Evolutionary conservation across 2,329 filamentous ascomycete genomes (phyloP).

Genomic region (Neofusicoccum kwambonambiense): DNA sequence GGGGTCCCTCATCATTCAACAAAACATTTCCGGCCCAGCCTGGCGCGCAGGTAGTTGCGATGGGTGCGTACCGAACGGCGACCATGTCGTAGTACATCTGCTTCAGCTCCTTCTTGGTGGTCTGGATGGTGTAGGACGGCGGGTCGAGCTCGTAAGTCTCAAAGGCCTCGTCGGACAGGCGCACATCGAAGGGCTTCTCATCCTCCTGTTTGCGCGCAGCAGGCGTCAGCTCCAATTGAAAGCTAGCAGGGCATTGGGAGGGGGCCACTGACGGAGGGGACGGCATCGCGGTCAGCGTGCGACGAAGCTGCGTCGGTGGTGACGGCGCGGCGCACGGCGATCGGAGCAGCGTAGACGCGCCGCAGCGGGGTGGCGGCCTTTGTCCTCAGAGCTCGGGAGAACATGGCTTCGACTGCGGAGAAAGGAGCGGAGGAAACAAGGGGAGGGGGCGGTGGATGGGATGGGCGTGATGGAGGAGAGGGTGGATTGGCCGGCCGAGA

Average conservation of each 20-base stretch:
- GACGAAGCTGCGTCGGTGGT: slow-evolving; percentile 94
- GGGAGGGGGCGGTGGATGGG: slow-evolving; percentile 13
- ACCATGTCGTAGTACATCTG: slow-evolving; percentile 99
- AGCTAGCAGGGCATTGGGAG: neutral
- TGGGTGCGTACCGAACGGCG: slow-evolving; percentile 69
- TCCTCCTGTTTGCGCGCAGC: slow-evolving; percentile 63
- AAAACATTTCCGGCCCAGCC: neutral
- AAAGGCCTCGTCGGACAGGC: slow-evolving; percentile 96
- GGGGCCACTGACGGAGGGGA: slow-evolving; percentile 53
- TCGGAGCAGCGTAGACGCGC: slow-evolving; percentile 34
- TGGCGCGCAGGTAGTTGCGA: slow-evolving; percentile 1
- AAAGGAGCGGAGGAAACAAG: slow-evolving; percentile 15
- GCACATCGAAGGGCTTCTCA: slow-evolving; percentile 88
- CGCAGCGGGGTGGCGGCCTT: slow-evolving; percentile 40
- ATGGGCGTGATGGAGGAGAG: slow-evolving; percentile 14
- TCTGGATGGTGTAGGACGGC: slow-evolving; percentile 85
- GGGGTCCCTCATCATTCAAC: slow-evolving; percentile 17
- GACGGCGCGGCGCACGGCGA: slow-evolving; percentile 62
- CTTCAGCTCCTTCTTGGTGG: slow-evolving; percentile 97
- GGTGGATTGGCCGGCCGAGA: slow-evolving; percentile 17
- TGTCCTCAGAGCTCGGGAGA: slow-evolving; percentile 41
- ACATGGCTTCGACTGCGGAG: slow-evolving; percentile 27
- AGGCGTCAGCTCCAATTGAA: slow-evolving; percentile 7
- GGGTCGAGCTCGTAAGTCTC: slow-evolving; percentile 99
- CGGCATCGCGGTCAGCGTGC: slow-evolving; percentile 75